Base-by-base conservation (phyloP, 805 yeast genomes). In the Suhomyces sp. region DNA sequence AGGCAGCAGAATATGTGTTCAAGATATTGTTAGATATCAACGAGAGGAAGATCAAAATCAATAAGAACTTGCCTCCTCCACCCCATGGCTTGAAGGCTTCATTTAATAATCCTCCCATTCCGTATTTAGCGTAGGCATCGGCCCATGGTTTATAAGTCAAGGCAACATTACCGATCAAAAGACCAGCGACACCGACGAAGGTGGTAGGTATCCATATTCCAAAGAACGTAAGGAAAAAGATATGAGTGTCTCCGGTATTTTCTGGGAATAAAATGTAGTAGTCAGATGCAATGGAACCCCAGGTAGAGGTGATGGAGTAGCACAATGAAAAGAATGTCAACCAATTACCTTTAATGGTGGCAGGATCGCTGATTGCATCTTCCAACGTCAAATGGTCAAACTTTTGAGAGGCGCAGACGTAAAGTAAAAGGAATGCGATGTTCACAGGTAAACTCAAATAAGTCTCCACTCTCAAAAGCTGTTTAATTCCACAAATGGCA, bases 231-330 rank as follows among this genome's bases (percentile, higher is more conserved):
- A 81, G 62, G 13, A 60, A 15, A 49, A 79, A 83, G 2, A 82
- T 66, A 39, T 70, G 72, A 35, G 56, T 41, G 36, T 76, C 76
- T 2, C 83, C 71, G 1, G 86, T 76, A 25, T 70, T 66, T 49
- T 83, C 91, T 1, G 95, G 95, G 48, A 87, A 79, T 33, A 86
- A 67, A 31, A 88, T 76, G 56, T 85, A 85, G 57, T 88, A 88
- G 59, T 88, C 96, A 0, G 90, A 72, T 0, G 95, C 86, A 41
- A 85, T 75, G 2, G 90, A 81, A 28, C 95, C 90, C 96, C 96
- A 88, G 1, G 96, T 85, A 3, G 87, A 76, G 3, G 95, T 86
- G 30, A 83, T 79, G 19, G 95, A 79, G 51, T 84, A 85, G 28
- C 81, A 70, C 36, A 86, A 67, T 1, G 88, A 74, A 49, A 87